Percentiles rank a stretch among this genome's conserved stretches.
phyloP scores from a whole-genome alignment of 108 stramenopile species.

The Cyclostephanos invisitatus region DNA sequence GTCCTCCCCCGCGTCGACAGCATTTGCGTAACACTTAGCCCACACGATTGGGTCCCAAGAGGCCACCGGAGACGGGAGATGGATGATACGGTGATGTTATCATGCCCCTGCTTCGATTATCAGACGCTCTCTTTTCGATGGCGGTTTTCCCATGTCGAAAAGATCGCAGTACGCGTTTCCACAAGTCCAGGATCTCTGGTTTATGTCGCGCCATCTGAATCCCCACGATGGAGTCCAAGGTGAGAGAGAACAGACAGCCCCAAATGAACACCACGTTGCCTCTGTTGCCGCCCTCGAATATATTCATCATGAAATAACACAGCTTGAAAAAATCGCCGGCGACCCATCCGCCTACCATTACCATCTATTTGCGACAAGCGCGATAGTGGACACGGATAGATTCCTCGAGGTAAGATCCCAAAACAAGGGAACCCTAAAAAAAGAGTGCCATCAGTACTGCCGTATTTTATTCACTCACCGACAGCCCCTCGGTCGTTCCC shows the following conservation, averaged over 20 bases:
- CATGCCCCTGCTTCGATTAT: slow-evolving; percentile 18
- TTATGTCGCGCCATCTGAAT: slow-evolving; percentile 37
- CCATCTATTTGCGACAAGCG: not conserved
- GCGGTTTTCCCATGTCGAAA: slow-evolving; percentile 31
- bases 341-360: slow-evolving; percentile 50
- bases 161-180: slow-evolving; percentile 27
- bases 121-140: slow-evolving; percentile 31
- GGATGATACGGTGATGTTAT: slow-evolving; percentile 10
- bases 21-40: no score
- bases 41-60: no score
- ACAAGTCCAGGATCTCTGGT: slow-evolving; percentile 25
- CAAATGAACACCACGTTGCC: slow-evolving; percentile 42
- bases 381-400: not conserved
- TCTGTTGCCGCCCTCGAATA: slow-evolving; percentile 26
- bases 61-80: slow-evolving; percentile 7
- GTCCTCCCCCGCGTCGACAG: no score
- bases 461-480: not conserved
- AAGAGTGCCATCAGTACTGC: not conserved
- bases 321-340: slow-evolving; percentile 46
- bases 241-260: slow-evolving; percentile 41
- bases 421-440: not conserved
- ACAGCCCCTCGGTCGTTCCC: slow-evolving; percentile 41
- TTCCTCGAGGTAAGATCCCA: not conserved
- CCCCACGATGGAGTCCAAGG: slow-evolving; percentile 39
- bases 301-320: slow-evolving; percentile 36